Evolutionary conservation across 2,329 filamentous ascomycete species (phyloP), one percentile per base, ranked within the genome.

Genomic region (Lasiodiplodia sp.): DNA sequence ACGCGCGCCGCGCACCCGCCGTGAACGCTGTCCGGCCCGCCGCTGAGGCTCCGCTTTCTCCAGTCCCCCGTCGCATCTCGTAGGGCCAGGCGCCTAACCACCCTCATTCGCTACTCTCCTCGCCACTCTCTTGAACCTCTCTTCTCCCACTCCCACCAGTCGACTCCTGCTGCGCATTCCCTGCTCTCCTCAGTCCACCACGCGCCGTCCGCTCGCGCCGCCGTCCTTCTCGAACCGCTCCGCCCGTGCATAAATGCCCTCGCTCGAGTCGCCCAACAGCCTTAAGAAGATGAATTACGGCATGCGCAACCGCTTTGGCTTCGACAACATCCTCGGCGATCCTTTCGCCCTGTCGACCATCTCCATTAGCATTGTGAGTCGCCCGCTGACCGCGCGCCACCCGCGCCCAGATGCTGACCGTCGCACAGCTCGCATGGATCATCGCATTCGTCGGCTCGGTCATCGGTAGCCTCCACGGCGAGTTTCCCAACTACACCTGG

Each of bases 291-390:
- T 93, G 91, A 91, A 94, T 85, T 79, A 80, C 72, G 77, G 77
- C 82, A 80, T 83, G 72, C 73, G 78, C 57, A 73, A 76, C 69
- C 83, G 81, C 75, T 90, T 97, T 81, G 91, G 88, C 80, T 81
- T 94, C 80, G 92, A 92, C 79, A 96, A 97, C 82, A 94, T 99
- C 75, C 87, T 97, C 70, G 96, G 96, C 75, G 95, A 99, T 82
- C 96, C 96, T 6, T 98, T 99, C 81, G 94, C 95, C 70, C 87
- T 99, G 70, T 94, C 94, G 67, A 98, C 96, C 44, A 89, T 97
- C 72, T 97, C 95, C 69, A 97, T 98, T 80, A 89, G 92, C 71
- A 86, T 92, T 78, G 95, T 97, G 88, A 81, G 93, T 87, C 38
- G 52, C 18, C 31, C 34, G 62, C 21, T 38, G 44, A 47, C 40